Base-by-base conservation (phyloP, 2,329 filamentous ascomycete species). In the Ophiostoma ulmi region DNA sequence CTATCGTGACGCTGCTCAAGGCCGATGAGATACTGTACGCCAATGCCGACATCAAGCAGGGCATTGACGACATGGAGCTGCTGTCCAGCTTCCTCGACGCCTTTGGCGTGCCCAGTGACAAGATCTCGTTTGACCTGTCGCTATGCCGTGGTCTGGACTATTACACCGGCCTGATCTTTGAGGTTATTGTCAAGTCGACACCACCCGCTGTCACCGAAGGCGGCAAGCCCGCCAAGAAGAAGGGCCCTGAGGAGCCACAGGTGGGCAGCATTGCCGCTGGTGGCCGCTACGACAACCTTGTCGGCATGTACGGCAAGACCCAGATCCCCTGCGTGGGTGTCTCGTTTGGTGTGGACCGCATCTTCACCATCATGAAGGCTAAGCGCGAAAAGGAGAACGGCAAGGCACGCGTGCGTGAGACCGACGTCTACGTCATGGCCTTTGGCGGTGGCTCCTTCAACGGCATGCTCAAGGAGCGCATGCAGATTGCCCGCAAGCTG, bases 341-440 rank as follows among this genome's bases (percentile, higher is more conserved):
- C 75, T 97, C 94, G 1, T 97, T 98, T 77, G 94, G 94, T 70
- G 92, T 97, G 67, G 94, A 98, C 80, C 90, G 94, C 75, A 97
- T 98, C 77, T 97, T 97, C 82, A 93, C 91, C 75, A 94, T 97
- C 77, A 92, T 90, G 74, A 94, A 97, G 80, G 90, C 92, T 14
- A 88, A 87, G 73, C 86, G 85, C 71, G 86, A 87, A 71, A 84
- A 86, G 71, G 73, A 74, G 70, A 48, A 68, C 13, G 72, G 68
- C 69, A 80, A 81, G 39, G 81, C 88, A 69, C 84, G 91, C 73
- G 84, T 85, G 74, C 93, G 90, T 77, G 91, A 95, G 75, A 90
- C 94, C 2, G 94, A 98, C 77, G 93, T 94, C 65, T 97, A 89
- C 80, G 91, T 98, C 77, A 98, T 98, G 93, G 93, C 93, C 0